Percentiles rank a stretch among this genome's conserved stretches.
These are phyloP conservation scores for Mallotus japonicus DNA, from an alignment of 441 rosid species.

Conservation along the genomic window DNA sequence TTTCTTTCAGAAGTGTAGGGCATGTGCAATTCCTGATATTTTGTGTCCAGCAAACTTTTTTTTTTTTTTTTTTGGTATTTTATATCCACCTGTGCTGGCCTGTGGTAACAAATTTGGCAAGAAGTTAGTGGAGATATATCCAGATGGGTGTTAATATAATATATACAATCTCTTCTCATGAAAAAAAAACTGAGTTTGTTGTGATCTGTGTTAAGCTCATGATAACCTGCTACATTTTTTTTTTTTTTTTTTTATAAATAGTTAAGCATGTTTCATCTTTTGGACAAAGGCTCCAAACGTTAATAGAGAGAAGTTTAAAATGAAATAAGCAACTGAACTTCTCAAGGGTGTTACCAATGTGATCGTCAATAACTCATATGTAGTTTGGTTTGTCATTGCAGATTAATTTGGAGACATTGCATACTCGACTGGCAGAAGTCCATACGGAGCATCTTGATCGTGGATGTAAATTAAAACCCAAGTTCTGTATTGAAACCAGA, in stretches of 20 bases:
- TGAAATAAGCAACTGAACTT: not conserved
- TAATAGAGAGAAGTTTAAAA: not conserved
- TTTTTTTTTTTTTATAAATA: too few species aligned
- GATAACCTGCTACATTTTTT: too few species aligned
- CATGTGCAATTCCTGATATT: not conserved
- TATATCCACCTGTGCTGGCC: too few species aligned
- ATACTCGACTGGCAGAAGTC: conserved; percentile 57
- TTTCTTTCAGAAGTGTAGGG: not conserved
- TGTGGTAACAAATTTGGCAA: too few species aligned
- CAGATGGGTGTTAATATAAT: too few species aligned
- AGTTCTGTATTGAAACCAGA: conserved; percentile 46
- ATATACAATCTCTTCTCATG: too few species aligned
- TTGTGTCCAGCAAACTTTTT: not conserved
- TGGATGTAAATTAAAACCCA: conserved; percentile 73
- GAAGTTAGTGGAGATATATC: too few species aligned
- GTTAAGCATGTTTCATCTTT: not conserved
- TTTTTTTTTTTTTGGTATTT: not conserved
- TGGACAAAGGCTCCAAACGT: not conserved
- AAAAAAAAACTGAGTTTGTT: not conserved
- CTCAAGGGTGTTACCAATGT: not conserved
- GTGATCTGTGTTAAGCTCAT: not conserved
- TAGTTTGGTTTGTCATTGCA: conserved; percentile 29
- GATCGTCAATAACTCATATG: not conserved
- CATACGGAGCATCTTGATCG: conserved; percentile 67
- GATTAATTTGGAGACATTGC: conserved; percentile 56